Conservation (phyloP, 2,329 filamentous ascomycete genomes). For the Nothomitra cinnamomea region DNA sequence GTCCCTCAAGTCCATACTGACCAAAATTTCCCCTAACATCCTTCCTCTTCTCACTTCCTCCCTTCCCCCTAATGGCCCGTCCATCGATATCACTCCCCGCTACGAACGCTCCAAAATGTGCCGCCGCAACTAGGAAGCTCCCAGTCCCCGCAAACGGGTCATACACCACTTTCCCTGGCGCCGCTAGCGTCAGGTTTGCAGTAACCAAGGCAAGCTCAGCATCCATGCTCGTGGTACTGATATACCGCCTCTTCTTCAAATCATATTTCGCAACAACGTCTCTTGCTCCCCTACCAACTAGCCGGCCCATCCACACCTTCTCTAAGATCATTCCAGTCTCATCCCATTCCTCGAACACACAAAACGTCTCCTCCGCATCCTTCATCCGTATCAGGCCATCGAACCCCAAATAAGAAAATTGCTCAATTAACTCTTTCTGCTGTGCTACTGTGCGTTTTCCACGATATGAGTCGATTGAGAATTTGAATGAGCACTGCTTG, state of each 20-base stretch:
- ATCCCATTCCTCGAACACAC: slow-evolving; percentile 68
- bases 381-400: slow-evolving; percentile 63
- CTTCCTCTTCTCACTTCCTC: slow-evolving; percentile 25
- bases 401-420: slow-evolving; percentile 64
- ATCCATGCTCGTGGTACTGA: slow-evolving; percentile 95
- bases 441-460: slow-evolving; percentile 46
- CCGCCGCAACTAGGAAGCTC: slow-evolving; percentile 77
- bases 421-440: slow-evolving; percentile 63
- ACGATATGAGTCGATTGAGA: slow-evolving; percentile 68
- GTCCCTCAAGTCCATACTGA: slow-evolving; percentile 54
- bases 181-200: slow-evolving; percentile 74
- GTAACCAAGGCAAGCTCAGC: slow-evolving; percentile 81
- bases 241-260: slow-evolving; percentile 84
- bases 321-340: slow-evolving; percentile 23
- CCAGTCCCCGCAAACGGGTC: slow-evolving; percentile 95
- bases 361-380: slow-evolving; percentile 56
- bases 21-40: slow-evolving; percentile 57
- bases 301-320: slow-evolving; percentile 53
- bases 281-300: slow-evolving; percentile 48
- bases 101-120: slow-evolving; percentile 71
- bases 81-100: slow-evolving; percentile 91
- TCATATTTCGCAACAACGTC: slow-evolving; percentile 59
- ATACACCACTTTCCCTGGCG: slow-evolving; percentile 71
- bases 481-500: slow-evolving; percentile 54
- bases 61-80: slow-evolving; percentile 58